These are phyloP conservation scores for Citrus maxima DNA, from an alignment of 345 rosid genomes.

Conservation along the genomic window DNA sequence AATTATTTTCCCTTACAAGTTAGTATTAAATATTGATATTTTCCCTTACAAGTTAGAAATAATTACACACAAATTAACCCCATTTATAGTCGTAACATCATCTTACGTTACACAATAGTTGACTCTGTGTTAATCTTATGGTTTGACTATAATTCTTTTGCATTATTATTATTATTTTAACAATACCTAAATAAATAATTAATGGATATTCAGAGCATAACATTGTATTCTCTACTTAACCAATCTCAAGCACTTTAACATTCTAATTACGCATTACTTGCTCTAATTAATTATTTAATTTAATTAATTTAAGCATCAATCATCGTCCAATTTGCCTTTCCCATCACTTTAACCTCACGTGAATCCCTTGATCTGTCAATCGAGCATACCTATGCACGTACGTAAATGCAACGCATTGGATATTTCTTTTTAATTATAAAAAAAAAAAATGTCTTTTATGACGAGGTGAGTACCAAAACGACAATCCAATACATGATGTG, in stretches of 20 bases:
- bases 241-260: too few relatives aligned
- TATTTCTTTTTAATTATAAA: not conserved
- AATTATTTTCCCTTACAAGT: too few relatives aligned
- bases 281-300: too few relatives aligned
- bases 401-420: not conserved
- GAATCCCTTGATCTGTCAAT: not conserved
- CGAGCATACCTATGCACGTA: not conserved
- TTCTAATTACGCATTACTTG: too few relatives aligned
- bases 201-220: not conserved
- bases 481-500: not conserved
- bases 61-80: not conserved
- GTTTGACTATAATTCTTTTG: not conserved
- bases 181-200: not conserved
- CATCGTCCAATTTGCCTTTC: not conserved
- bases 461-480: not conserved
- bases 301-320: not conserved
- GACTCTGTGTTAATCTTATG: not conserved
- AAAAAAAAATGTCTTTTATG: not conserved
- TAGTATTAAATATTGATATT: too few relatives aligned
- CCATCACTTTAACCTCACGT: not conserved
- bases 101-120: not conserved
- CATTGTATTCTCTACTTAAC: not conserved
- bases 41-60: too few relatives aligned
- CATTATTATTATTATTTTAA: not conserved
- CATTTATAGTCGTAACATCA: not conserved